Evolutionary conservation across 2,329 filamentous ascomycete genomes (phyloP), one percentile per base, ranked within the genome.

Genomic region (Cordyceps javanica): DNA sequence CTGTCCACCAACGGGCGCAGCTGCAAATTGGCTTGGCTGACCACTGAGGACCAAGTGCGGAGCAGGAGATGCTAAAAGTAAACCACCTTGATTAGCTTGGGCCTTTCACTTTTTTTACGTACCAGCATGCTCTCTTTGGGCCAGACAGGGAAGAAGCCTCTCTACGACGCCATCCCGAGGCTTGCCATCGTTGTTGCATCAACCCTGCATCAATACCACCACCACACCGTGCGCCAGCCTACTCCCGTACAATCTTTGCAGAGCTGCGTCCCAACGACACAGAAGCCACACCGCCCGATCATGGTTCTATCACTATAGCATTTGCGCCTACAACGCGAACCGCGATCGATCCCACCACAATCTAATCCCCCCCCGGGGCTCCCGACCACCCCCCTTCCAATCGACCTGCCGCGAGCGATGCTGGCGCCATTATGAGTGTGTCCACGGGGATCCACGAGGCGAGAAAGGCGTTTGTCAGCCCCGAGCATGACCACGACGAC

Each of bases 401-500:
- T 50, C 46, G 45, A 50, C 55, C 19, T n/a, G 38, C 58, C 61
- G 62, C 69, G 64, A 72, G 67, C 70, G 55, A 73, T 72, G 72
- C 68, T 65, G 63, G 62, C 62, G 66, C 64, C 64, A 57, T 44
- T 53, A 74, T 74, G 72, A 71, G 63, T 60, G 63, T 66, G 64
- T 66, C 77, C 71, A 78, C 81, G 69, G 72, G 78, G 74, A 78
- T 78, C 67, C 70, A 71, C 65, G 73, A 79, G 68, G 68, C 78
- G 64, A 73, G 76, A 73, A 82, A 79, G 74, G 89, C 90, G 80
- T 80, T 90, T 77, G 80, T 78, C 71, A 90, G 94, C 76, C 86
- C 87, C 67, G 82, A 88, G 72, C 87, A 87, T 73, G 82, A 89
- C 75, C 85, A 89, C 70, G 90, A 96, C 75, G 82, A 85, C 72